Base-by-base conservation (phyloP, 2,329 filamentous ascomycete species). In the Hypoxylon sp. region DNA sequence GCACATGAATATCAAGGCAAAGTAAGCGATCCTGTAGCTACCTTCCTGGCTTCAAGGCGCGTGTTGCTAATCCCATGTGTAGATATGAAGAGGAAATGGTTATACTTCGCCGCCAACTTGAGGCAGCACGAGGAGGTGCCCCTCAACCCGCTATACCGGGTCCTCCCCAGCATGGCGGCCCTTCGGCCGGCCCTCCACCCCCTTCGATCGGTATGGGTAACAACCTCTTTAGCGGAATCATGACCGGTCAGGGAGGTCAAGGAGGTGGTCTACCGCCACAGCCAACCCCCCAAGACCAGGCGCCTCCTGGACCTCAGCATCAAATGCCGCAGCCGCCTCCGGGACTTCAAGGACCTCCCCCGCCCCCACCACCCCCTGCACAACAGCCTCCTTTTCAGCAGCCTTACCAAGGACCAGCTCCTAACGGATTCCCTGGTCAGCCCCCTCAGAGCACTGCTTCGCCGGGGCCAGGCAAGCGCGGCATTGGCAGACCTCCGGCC, bases 61-160 rank as follows among this genome's bases (percentile, higher is more conserved):
- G 7, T 41, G 19, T 32, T 43, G 30, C 59, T 61, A 56, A 71
- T 43, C 57, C 70, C 61, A 27, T 50, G n/a, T 59, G 37, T 74
- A 98, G 95, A 77, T 98, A 98, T 77, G 96, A 99, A 77, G 93
- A 97, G 71, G 94, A 98, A 76, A 91, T 98, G 66, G 84, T 87
- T 70, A 87, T 91, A 75, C 87, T 99, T 73, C 92, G 93, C 77
- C 92, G 94, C 75, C 95, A 98, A 80, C 89, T 99, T 54, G 94
- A 88, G 61, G 87, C 90, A 70, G 88, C 91, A 67, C 90, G 93
- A 68, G 88, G 88, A 71, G 85, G 86, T 53, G 84, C 82, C 32
- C 83, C 85, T 61, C 84, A 85, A 70, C 81, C 84, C 62, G 81
- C 81, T 66, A 88, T 93, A 75, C 86, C 87, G 68, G 91, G 89